Percentiles rank a stretch among this genome's conserved stretches.
phyloP scores from a whole-genome alignment of 768 basidiomycete species.

The Naematelia encephala region DNA sequence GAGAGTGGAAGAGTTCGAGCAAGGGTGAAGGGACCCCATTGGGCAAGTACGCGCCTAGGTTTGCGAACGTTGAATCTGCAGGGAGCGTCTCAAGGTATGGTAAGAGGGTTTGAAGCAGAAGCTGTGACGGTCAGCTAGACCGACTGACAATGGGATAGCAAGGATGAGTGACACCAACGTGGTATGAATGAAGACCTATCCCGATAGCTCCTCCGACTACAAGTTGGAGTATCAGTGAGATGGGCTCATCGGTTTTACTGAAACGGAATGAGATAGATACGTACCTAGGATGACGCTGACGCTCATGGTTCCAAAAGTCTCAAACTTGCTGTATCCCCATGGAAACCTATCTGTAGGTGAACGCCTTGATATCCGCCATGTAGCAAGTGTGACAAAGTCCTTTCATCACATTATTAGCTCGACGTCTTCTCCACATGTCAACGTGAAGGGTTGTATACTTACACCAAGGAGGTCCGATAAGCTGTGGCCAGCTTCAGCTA shows the following conservation, averaged over 20 bases:
- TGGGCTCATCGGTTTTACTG: constrained; percentile 52
- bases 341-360: constrained; percentile 67
- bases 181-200: constrained; percentile 77
- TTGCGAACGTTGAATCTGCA: constrained; percentile 55
- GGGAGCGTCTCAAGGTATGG: constrained; percentile 65
- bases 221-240: constrained; percentile 55
- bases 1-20: constrained; percentile 49
- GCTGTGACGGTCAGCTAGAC: constrained; percentile 51
- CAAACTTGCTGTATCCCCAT: constrained; percentile 64
- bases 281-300: constrained; percentile 71
- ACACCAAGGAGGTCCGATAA: constrained; percentile 49
- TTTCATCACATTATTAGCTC: no score
- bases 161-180: constrained; percentile 32
- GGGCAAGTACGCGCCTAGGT: constrained; percentile 42
- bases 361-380: constrained; percentile 77
- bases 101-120: constrained; percentile 69
- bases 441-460: constrained; percentile 4
- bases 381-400: constrained; percentile 86
- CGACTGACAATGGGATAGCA: background rate
- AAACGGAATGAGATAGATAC: constrained; percentile 53
- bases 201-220: constrained; percentile 47
- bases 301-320: constrained; percentile 88
- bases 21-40: constrained; percentile 45
- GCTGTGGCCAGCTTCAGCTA: constrained; percentile 87
- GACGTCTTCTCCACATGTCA: no score